Conservation (phyloP, 108 stramenopile species). For the Stephanodiscus triporus region DNA sequence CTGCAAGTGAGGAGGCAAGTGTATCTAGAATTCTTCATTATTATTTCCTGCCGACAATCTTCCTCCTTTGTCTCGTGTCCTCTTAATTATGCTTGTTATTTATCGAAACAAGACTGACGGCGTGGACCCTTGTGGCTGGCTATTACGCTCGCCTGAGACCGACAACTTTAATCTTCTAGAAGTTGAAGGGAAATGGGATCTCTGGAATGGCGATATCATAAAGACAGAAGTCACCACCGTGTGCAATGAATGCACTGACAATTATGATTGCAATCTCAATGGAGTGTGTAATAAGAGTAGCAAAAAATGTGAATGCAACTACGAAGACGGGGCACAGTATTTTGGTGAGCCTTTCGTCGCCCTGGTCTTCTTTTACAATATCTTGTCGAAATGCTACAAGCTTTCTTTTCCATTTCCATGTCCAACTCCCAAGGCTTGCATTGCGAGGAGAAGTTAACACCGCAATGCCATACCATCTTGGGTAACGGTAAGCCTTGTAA, state of each 20-base stretch:
- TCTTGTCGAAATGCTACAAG: neutral
- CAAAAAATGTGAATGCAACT: constrained; percentile 6
- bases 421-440: neutral
- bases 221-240: neutral
- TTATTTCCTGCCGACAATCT: neutral
- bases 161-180: neutral
- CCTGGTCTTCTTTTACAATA: too few relatives aligned
- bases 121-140: neutral
- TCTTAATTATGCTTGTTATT: neutral
- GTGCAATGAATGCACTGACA: constrained; percentile 3
- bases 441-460: neutral
- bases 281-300: constrained; percentile 1
- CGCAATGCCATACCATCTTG: constrained; percentile 2
- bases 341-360: too few relatives aligned
- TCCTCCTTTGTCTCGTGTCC: neutral
- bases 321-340: neutral
- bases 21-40: neutral
- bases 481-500: neutral
- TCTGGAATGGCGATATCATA: neutral
- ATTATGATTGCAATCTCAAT: constrained; percentile 15
- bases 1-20: neutral
- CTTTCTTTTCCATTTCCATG: too few relatives aligned
- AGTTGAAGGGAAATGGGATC: neutral
- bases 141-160: neutral
- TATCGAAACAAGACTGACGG: neutral